Evolutionary conservation across 2,329 filamentous ascomycete species (phyloP), one percentile per base, ranked within the genome.

Genomic region (Blastomyces emzantsi): DNA sequence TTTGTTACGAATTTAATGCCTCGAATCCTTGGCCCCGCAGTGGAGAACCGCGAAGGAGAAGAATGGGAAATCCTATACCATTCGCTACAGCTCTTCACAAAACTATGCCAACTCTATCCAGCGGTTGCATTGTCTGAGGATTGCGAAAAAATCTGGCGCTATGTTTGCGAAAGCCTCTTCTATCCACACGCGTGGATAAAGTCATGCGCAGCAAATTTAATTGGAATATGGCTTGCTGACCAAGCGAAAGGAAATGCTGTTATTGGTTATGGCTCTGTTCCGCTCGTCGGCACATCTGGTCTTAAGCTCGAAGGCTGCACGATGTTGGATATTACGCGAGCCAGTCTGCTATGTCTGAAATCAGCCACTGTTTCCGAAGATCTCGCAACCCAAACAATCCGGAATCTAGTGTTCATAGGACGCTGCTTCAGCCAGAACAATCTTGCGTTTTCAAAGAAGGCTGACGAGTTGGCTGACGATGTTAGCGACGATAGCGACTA

Each of bases 371-470:
- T 93, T 8, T 86, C 87, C 19, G 88, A 94, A 70, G 82, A 86
- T 11, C 80, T 97, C n/a, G 90, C 90, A 1, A 82, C 85, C 52
- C 90, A 96, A 72, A 87, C 87, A 15, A 85, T 90, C 3, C 89
- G 91, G 67, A 91, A 96, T 67, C 80, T 96, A 45, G 82, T 93
- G 47, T 96, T 96, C 79, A 80, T 99, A 0, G 90, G 87, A 52
- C 85, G 82, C 65, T 87, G 79, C 70, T 83, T 84, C 64, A 82
- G 82, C 17, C 82, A 82, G 43, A 90, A 87, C 67, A 78, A 80
- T 15, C 70, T 70, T 70, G 79, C 79, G 22, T 77, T 76, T 13
- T 74, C 77, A 3, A 74, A 76, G 1, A 77, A 75, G 1, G 66
- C 73, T 19, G 73, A 79, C 1, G 76, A 78, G 2, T 75, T 76